Evolutionary conservation across 2,329 filamentous ascomycete genomes (phyloP), one percentile per base, ranked within the genome.

Genomic region (Aspergillus caelatus): DNA sequence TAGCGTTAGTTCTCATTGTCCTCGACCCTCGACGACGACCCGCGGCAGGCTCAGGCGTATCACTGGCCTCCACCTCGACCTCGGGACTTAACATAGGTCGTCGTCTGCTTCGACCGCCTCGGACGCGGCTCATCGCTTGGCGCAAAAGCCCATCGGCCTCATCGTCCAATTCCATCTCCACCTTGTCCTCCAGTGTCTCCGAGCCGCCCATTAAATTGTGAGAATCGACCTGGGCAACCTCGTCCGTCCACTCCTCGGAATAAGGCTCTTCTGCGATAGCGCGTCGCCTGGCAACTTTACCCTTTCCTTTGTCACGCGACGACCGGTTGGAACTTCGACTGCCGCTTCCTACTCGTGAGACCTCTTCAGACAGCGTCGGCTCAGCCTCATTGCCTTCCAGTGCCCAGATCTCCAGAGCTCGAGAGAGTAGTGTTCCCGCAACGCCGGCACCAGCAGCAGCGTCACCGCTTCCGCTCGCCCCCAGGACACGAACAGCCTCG

Each of bases 401-500:
- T 4, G 80, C 76, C 81, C 81, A 83, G 53, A 82, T 77, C 62
- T 82, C 80, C 41, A 83, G 70, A 0, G 80, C 80, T 2, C 78
- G 77, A 16, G 77, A 78, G 6, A 82, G 73, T 14, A 83, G 71
- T 0, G 80, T 81, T 12, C 80, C 80, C 3, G 81, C 81, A 55
- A 82, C 76, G 1, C 81, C 81, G 4, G 81, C 81, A 58, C 81
- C 81, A 5, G 80, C 80, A 6, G 81, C 79, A 34, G 78, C 78
- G 67, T 83, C 81, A 4, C 80, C 80, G 6, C 80, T 80, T 4
- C 81, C 81, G 56, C 77, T 80, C 0, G 78, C 76, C 3, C 79
- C 79, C 5, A 82, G 66, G 2, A 83, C 78, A 32, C 81, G 76
- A n/a, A 83, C 81, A 8, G 81, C 80, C 77, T 97, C 92, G 70